Percentiles rank a stretch among this genome's conserved stretches.
Conservation (phyloP, 345 rosid genomes). For the Gossypium ekmanianum region DNA sequence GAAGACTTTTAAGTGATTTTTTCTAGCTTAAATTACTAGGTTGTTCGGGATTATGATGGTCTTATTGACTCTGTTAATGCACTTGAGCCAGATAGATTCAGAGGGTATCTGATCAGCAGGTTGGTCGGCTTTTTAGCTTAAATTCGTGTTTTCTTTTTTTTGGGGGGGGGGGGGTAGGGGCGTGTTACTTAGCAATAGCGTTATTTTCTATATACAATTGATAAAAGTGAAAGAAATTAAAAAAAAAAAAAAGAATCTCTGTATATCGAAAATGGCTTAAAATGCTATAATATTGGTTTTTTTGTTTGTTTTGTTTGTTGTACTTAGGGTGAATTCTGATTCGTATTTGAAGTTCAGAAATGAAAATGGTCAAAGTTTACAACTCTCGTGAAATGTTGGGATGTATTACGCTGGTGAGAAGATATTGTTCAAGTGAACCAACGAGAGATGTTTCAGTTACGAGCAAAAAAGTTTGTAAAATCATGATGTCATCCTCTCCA, state of each 20-base stretch:
- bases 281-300: not conserved
- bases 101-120: constrained; percentile 73
- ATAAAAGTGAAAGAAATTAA: not conserved
- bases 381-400: constrained; percentile 10
- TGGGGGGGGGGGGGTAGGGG: no score
- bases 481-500: constrained; percentile 62
- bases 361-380: constrained; percentile 22
- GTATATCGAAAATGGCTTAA: not conserved
- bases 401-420: constrained; percentile 27
- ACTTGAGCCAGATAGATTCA: constrained; percentile 47
- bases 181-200: no score
- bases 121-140: constrained; percentile 23
- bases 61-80: constrained; percentile 64
- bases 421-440: constrained; percentile 35
- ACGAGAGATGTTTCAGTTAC: constrained; percentile 36
- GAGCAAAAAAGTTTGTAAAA: constrained; percentile 43
- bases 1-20: constrained; percentile 43
- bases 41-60: constrained; percentile 72
- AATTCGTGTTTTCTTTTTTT: not conserved
- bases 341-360: not conserved
- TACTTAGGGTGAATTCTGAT: constrained; percentile 18
- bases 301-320: constrained; percentile 1
- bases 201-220: not conserved
- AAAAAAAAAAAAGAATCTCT: not conserved
- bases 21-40: constrained; percentile 79